Evolutionary conservation across 2,329 filamentous ascomycete species (phyloP), one percentile per base, ranked within the genome.

Genomic region (Cryphonectria carpinicola): DNA sequence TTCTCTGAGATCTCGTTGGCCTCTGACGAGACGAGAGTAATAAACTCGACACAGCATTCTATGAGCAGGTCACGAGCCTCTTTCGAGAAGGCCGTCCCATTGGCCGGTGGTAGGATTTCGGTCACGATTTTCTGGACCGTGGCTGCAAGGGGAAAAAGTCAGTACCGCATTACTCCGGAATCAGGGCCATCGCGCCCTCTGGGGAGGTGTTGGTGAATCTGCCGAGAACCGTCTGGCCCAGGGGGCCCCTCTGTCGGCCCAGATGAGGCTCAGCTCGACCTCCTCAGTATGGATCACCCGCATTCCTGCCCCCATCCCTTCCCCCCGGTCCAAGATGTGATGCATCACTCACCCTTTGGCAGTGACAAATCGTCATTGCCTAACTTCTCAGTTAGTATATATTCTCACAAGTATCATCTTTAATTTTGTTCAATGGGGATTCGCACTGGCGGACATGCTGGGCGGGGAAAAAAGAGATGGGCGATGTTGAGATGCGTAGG

Each of bases 1-100:
- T 97, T 97, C 81, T 99, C 96, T 17, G 95, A 97, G 74, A 99
- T 99, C 77, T 99, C 96, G 82, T 99, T 99, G 73, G 96, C 96
- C 84, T 99, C 95, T 64, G 94, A 97, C n/a, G 95, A 98, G 76
- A 99, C 93, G 77, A 99, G 89, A 25, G 96, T 98, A 81, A 99
- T 98, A 81, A 99, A 99, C 81, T 99, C 96, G 78, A 99, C 95
- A 79, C 96, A 99, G 84, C 96, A 98, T 84, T 98, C 96, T 77
- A 99, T 99, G 67, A 99, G 87, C 3, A 98, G 87, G 79, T 99
- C 96, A 72, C 96, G 92, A 17, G 95, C 95, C 77, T 99, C 96
- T 80, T 97, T 98, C 60, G 95, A 93, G 79, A 98, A 98, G 1
- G 93, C 91, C 73, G 97, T 88, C 66, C 94, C 93, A 19, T 81